These are phyloP conservation scores for Lepidium didymum DNA, from an alignment of 345 rosid species.

Conservation along the genomic window DNA sequence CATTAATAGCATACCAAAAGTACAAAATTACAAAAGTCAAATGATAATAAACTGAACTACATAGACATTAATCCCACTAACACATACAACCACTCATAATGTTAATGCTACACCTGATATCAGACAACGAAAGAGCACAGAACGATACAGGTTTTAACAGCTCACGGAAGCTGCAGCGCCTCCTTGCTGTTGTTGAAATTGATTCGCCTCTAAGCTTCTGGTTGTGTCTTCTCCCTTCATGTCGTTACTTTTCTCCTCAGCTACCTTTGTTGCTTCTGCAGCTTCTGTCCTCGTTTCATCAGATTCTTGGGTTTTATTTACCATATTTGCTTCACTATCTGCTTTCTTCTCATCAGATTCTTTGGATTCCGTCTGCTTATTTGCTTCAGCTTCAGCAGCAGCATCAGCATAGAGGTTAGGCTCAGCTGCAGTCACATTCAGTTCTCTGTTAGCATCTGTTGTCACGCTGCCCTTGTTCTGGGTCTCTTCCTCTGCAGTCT, in stretches of 20 bases:
- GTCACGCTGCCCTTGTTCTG: background rate
- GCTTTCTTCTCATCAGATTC: slow-evolving; percentile 8
- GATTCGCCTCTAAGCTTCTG: slow-evolving; percentile 19
- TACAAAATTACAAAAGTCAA: background rate
- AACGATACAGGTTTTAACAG: slow-evolving; percentile 15
- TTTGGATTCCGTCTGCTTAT: background rate
- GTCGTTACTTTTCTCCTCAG: slow-evolving; percentile 14
- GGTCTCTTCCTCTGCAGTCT: slow-evolving; percentile 9
- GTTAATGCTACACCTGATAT: slow-evolving; percentile 25
- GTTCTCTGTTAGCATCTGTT: slow-evolving; percentile 10
- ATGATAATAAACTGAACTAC: slow-evolving; percentile 11
- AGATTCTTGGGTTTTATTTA: background rate
- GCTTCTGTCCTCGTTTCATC: slow-evolving; percentile 9
- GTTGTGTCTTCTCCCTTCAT: slow-evolving; percentile 14
- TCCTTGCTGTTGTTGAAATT: slow-evolving; percentile 19
- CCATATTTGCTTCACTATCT: background rate
- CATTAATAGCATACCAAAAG: slow-evolving; percentile 3
- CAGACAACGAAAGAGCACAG: slow-evolving; percentile 12
- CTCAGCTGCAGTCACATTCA: background rate
- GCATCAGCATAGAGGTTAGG: background rate
- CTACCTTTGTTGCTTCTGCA: background rate
- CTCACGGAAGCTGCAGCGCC: slow-evolving; percentile 24
- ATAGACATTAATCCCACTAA: slow-evolving; percentile 8
- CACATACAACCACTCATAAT: slow-evolving; percentile 13
- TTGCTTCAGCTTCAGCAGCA: background rate